Percentiles rank a stretch among this genome's conserved stretches.
These are phyloP conservation scores for Sugiyamaella chiloensis DNA, from an alignment of 805 yeast genomes.

Conservation along the genomic window DNA sequence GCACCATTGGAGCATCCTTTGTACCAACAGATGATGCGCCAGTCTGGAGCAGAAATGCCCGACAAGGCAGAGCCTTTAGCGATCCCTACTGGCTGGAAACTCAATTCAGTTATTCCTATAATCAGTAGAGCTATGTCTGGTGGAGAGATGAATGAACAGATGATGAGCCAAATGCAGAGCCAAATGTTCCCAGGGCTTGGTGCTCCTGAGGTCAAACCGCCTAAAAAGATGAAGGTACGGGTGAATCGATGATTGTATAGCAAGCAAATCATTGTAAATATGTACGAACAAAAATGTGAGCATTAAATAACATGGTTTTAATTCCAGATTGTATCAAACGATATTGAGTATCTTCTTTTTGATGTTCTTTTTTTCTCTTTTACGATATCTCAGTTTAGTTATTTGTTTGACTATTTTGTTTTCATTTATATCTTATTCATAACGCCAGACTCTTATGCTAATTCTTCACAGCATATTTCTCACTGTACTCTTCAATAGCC, in stretches of 20 bases:
- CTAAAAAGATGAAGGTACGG: constrained; percentile 27
- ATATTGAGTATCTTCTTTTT: too few relatives aligned
- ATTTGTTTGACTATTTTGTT: too few relatives aligned
- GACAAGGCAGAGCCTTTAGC: constrained; percentile 60
- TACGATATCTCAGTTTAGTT: too few relatives aligned
- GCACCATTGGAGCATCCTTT: constrained; percentile 53
- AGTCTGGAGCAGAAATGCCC: constrained; percentile 21
- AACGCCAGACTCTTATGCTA: neutral
- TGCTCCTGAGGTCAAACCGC: constrained; percentile 26
- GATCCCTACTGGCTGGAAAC: constrained; percentile 76
- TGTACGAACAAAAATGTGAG: too few relatives aligned
- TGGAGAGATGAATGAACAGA: constrained; percentile 68
- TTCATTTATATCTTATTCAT: too few relatives aligned
- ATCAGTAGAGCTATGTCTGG: constrained; percentile 77
- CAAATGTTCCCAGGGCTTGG: constrained; percentile 30
- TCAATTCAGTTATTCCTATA: constrained; percentile 87
- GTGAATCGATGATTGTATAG: constrained; percentile 13
- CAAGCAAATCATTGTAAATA: too few relatives aligned
- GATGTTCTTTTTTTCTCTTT: too few relatives aligned
- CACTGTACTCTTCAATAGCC: constrained; percentile 30
- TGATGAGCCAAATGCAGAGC: constrained; percentile 29
- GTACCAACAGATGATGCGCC: constrained; percentile 20
- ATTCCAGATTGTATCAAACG: too few relatives aligned
- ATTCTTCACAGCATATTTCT: constrained; percentile 25
- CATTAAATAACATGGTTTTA: too few relatives aligned